Evolutionary conservation across 176 grass and related monocot genomes (phyloP), one percentile per base, ranked within the genome.

Genomic region (Chloris gayana): DNA sequence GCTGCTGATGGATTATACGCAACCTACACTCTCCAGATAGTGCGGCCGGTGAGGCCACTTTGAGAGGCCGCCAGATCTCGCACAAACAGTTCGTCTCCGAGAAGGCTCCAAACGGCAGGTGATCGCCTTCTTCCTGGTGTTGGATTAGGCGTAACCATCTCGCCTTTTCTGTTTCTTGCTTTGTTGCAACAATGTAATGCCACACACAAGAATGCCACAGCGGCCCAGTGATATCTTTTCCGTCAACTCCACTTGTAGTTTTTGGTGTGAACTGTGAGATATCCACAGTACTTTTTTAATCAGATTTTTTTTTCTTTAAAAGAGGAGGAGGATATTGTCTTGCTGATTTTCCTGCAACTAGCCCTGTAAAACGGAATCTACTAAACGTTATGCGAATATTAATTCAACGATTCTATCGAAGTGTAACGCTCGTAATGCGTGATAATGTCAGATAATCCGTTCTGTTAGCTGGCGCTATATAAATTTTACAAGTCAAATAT

Each of bases 31-130:
- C 26, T n/a, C 45, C 11, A 73, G 59, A 35, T 5, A 30, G 18
- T 29, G 15, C 37, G 12, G 32, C 74, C 37, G 68, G 38, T n/a
- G n/a, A n/a, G n/a, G n/a, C n/a, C n/a, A n/a, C n/a, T n/a, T n/a
- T n/a, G n/a, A 47, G 44, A 76, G 64, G 27, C 22, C 34, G 53
- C 70, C 64, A 31, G 25, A 24, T 21, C 39, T 17, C 78, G 7
- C 49, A 6, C 19, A 59, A 50, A 63, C 30, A 34, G 13, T 57
- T 37, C 39, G 31, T 18, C 53, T 15, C 33, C 24, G 64, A 66
- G 33, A 34, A 64, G 56, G 53, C 12, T 62, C 44, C 56, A 68
- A 50, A 69, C 30, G 33, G 3, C 42, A 89, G 82, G 77, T 81
- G 27, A 62, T 27, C 50, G 34, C n/a, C 19, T 78, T 46, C 76